These are phyloP conservation scores for Gonapodya sp. DNA, from an alignment of 192 early-diverging fungal species.

Conservation along the genomic window DNA sequence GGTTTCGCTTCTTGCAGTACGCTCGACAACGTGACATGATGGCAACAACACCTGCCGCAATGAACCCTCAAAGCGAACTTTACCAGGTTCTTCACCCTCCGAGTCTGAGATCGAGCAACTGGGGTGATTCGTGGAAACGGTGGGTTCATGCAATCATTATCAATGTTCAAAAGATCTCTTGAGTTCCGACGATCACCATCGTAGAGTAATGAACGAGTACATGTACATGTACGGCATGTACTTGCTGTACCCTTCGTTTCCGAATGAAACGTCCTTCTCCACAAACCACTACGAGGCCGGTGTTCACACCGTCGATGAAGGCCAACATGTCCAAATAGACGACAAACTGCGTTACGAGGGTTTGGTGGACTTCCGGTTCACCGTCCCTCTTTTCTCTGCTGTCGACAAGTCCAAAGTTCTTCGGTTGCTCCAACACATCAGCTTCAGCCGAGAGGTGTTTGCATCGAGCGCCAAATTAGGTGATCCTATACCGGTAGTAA, in stretches of 20 bases:
- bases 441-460: neutral
- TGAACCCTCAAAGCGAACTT: neutral
- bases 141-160: neutral
- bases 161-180: neutral
- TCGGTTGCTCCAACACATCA: neutral
- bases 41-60: neutral
- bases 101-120: slow-evolving; percentile 17
- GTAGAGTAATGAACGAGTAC: slow-evolving; percentile 25
- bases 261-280: slow-evolving; percentile 23
- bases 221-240: slow-evolving; percentile 21
- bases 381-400: slow-evolving; percentile 21
- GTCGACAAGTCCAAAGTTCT: neutral
- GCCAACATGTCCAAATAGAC: slow-evolving; percentile 15
- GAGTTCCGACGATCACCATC: slow-evolving; percentile 14
- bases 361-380: slow-evolving; percentile 19
- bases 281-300: slow-evolving; percentile 30
- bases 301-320: slow-evolving; percentile 24
- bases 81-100: slow-evolving; percentile 16
- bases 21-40: slow-evolving; percentile 6
- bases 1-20: slow-evolving; percentile 19
- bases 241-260: slow-evolving; percentile 23
- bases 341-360: slow-evolving; percentile 17
- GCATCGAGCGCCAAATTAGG: neutral
- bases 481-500: neutral
- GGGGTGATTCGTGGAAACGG: slow-evolving; percentile 29